Percentiles rank a stretch among this genome's conserved stretches.
phyloP scores from a whole-genome alignment of 73 alveolate genomes.

The Uronychia setigera region DNA sequence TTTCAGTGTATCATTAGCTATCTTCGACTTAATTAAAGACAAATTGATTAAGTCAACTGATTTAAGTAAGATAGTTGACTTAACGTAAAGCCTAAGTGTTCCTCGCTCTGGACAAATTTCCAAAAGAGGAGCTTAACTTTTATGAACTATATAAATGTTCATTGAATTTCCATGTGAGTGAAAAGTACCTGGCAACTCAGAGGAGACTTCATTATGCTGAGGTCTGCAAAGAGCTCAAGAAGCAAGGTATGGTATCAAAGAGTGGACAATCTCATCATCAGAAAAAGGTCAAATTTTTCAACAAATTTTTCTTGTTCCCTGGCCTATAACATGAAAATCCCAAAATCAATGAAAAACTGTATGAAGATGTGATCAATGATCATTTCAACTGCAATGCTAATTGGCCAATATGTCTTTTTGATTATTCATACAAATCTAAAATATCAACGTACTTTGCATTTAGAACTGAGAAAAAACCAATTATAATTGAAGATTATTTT shows the following conservation, averaged over 20 bases:
- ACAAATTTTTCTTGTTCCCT: slow-evolving; percentile 36
- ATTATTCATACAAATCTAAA: slow-evolving; percentile 44
- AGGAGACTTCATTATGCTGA: not conserved
- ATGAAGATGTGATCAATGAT: slow-evolving; percentile 4
- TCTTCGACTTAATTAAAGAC: slow-evolving; percentile 34
- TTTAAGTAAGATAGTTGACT: not conserved
- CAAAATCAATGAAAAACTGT: not conserved
- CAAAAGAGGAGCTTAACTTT: not conserved
- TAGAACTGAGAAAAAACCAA: not conserved
- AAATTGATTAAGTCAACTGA: slow-evolving; percentile 14
- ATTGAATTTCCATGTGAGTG: slow-evolving; percentile 16
- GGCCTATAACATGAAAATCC: not conserved
- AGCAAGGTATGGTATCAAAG: not conserved
- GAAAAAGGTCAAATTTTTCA: slow-evolving; percentile 15
- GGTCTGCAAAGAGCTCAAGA: slow-evolving; percentile 13
- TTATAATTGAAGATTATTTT: slow-evolving; percentile 25
- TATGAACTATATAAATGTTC: slow-evolving; percentile 2
- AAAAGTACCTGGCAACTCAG: slow-evolving; percentile 6
- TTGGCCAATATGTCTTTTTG: slow-evolving; percentile 72
- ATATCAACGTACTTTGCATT: slow-evolving; percentile 35
- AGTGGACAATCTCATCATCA: not conserved
- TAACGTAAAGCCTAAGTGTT: slow-evolving; percentile 10
- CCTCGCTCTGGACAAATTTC: slow-evolving; percentile 6
- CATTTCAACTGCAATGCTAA: slow-evolving; percentile 28
- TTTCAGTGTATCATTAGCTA: slow-evolving; percentile 28